Conservation (phyloP, 2,329 filamentous ascomycete genomes). For the Trichothecium roseum region DNA sequence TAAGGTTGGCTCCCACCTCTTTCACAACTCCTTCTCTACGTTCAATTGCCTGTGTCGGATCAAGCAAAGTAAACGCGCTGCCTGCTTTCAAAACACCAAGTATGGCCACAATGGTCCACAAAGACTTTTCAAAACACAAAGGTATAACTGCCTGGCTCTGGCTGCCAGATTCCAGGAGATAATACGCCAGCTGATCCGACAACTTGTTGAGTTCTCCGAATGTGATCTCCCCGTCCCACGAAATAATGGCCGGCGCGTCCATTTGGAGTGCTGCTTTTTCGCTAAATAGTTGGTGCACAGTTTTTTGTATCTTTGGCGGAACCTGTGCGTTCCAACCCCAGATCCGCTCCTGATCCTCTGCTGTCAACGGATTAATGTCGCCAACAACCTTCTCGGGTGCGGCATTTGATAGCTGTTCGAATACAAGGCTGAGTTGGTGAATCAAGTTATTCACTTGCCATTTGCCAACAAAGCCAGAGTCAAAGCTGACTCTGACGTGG, state of each 20-base stretch:
- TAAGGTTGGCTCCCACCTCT: not conserved
- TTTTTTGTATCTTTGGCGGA: not conserved
- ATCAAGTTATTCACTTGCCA: not conserved
- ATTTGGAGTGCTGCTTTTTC: conserved; percentile 18
- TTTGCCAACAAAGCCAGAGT: not conserved
- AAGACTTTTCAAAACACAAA: conserved; percentile 17
- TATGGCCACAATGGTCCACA: conserved; percentile 12
- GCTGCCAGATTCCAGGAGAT: conserved; percentile 2
- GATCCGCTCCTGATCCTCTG: not conserved
- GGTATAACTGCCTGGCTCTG: conserved; percentile 9
- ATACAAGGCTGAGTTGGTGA: not conserved
- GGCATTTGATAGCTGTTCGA: not conserved
- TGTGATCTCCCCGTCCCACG: conserved; percentile 15
- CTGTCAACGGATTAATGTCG: not conserved
- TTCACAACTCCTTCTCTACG: conserved; percentile 8
- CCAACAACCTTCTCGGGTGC: too few species aligned
- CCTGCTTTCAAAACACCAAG: conserved; percentile 18
- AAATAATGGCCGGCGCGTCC: conserved; percentile 7
- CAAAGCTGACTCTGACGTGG: not conserved
- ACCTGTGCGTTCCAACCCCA: not conserved
- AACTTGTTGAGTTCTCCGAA: conserved; percentile 12
- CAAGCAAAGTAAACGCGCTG: conserved; percentile 15
- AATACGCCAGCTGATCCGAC: conserved; percentile 9
- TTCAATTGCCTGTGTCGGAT: conserved; percentile 11
- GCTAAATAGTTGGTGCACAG: conserved; percentile 33